Percentiles rank a stretch among this genome's conserved stretches.
Evolutionary conservation across 139 green algal genomes (phyloP).

Genomic region (Micromonas pusilla): DNA sequence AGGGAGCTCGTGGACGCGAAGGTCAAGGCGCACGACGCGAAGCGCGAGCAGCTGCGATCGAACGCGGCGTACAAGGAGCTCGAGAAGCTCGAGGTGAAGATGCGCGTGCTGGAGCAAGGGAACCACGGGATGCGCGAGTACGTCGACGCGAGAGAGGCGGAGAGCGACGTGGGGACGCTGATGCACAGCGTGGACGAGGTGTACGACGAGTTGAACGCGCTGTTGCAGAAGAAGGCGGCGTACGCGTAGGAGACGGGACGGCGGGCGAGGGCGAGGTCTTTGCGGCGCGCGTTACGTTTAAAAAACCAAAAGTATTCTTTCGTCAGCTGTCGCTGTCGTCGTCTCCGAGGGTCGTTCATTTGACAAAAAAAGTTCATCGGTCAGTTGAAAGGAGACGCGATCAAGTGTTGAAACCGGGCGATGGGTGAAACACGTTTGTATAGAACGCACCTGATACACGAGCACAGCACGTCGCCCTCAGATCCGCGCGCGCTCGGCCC

Average conservation of each 20-base stretch:
- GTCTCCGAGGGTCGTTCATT: too few relatives aligned
- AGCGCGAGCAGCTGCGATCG: conserved; percentile 32
- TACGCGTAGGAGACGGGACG: too few relatives aligned
- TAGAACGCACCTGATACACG: too few relatives aligned
- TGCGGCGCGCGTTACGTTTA: too few relatives aligned
- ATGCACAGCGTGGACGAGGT: conserved; percentile 27
- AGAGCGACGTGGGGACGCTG: conserved; percentile 33
- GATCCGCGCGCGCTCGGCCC: background rate
- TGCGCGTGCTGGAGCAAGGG: conserved; percentile 27
- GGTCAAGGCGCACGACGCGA: conserved; percentile 29
- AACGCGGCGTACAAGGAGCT: conserved; percentile 31
- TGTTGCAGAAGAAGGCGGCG: background rate
- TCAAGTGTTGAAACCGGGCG: too few relatives aligned
- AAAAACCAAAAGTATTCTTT: too few relatives aligned
- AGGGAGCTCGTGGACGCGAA: conserved; percentile 19
- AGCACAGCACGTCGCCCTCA: too few relatives aligned
- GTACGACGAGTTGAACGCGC: conserved; percentile 35
- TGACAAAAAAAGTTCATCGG: too few relatives aligned
- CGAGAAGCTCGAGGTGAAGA: conserved; percentile 37
- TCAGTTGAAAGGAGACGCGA: too few relatives aligned
- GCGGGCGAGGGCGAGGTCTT: too few relatives aligned
- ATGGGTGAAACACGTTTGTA: too few relatives aligned
- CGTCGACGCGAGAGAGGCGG: conserved; percentile 31
- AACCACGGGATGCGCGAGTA: conserved; percentile 27
- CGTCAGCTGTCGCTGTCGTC: too few relatives aligned